Evolutionary conservation across 2,329 filamentous ascomycete species (phyloP).

Genomic region (Tolypocladium guangdongense): DNA sequence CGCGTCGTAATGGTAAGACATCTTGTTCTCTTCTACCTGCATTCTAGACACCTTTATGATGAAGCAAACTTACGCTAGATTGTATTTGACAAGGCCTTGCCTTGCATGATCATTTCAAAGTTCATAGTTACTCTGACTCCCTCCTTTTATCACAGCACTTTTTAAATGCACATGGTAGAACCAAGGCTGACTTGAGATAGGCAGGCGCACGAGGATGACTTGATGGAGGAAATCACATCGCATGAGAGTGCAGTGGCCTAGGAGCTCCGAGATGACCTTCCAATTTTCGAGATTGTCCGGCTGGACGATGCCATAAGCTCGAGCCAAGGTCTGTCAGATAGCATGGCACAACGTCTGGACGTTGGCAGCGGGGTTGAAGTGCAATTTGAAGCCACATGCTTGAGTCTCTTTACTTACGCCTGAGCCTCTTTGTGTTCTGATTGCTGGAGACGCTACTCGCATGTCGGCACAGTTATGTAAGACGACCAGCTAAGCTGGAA

Average conservation of each 20-base stretch:
- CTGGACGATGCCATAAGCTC: too few relatives aligned
- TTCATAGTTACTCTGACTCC: constrained; percentile 22
- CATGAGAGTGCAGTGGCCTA: neutral
- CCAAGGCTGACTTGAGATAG: neutral
- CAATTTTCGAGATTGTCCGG: neutral
- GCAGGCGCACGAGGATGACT: neutral
- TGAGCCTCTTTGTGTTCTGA: neutral
- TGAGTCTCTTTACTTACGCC: too few relatives aligned
- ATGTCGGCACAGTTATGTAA: neutral
- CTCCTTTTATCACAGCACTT: neutral
- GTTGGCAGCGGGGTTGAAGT: neutral
- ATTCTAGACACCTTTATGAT: constrained; percentile 18
- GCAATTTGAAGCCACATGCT: neutral
- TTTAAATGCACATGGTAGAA: neutral
- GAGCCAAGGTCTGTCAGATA: neutral
- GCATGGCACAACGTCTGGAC: neutral
- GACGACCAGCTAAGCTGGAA: neutral
- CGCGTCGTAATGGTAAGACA: constrained; percentile 2
- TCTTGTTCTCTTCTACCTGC: neutral
- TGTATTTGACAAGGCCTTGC: constrained; percentile 31
- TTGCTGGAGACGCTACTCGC: neutral
- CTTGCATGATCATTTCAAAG: constrained; percentile 21
- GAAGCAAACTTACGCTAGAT: constrained; percentile 33
- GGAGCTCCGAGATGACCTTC: neutral
- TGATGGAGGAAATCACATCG: neutral